Evolutionary conservation across 257 asterid species (phyloP).

Genomic region (Gentiana dahurica): DNA sequence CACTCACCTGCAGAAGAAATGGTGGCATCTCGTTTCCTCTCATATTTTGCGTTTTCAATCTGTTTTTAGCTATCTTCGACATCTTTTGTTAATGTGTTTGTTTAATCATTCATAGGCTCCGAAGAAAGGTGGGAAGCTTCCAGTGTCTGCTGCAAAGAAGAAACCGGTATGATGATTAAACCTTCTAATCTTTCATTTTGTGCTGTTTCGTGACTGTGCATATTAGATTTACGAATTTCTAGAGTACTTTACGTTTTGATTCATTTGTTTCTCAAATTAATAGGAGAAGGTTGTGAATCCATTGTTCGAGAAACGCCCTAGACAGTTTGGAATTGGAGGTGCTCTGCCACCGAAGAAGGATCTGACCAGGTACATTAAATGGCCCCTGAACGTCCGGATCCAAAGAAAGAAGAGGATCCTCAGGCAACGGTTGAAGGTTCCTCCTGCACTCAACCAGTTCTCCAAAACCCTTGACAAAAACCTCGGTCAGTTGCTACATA

Average conservation of each 20-base stretch:
- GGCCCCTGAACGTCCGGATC: slow-evolving; percentile 25
- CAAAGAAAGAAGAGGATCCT: slow-evolving; percentile 37
- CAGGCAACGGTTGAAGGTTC: slow-evolving; percentile 37
- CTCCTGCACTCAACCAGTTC: slow-evolving; percentile 40
- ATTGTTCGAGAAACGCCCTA: slow-evolving; percentile 30
- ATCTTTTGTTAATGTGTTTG: too few relatives aligned
- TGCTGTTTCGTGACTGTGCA: too few relatives aligned
- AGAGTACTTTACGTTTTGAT: neutral
- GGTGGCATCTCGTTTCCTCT: too few relatives aligned
- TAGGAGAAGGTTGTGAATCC: slow-evolving; percentile 34
- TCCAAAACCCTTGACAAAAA: slow-evolving; percentile 37
- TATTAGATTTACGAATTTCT: too few relatives aligned
- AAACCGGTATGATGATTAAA: slow-evolving; percentile 5
- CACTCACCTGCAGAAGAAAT: too few relatives aligned
- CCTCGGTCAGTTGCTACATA: slow-evolving; percentile 15
- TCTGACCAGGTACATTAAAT: slow-evolving; percentile 23
- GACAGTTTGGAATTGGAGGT: slow-evolving; percentile 37
- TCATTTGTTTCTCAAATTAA: neutral
- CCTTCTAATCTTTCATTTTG: too few relatives aligned
- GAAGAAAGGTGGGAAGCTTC: slow-evolving; percentile 13
- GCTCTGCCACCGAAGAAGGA: slow-evolving; percentile 36
- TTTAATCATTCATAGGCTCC: slow-evolving; percentile 10
- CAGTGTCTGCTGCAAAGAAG: slow-evolving; percentile 16
- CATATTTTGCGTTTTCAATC: too few relatives aligned
- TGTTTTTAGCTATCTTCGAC: too few relatives aligned